Conservation (phyloP, 1,284 basidiomycete species). For the Rhodotorula sp. region DNA sequence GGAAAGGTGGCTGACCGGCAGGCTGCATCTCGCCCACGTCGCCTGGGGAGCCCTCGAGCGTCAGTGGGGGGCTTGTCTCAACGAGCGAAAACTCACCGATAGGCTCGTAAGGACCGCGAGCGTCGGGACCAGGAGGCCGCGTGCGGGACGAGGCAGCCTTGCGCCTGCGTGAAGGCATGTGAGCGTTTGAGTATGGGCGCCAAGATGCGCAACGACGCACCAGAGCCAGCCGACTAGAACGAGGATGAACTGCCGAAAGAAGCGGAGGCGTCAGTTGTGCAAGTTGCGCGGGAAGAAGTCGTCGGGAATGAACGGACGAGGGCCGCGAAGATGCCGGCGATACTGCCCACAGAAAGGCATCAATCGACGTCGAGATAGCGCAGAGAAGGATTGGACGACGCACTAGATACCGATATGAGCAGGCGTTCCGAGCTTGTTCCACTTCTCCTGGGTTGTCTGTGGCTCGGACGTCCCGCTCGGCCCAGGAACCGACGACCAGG, state of each 20-base stretch:
- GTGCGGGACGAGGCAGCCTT: conserved; percentile 4
- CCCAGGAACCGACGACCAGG: too few species aligned
- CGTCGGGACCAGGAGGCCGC: neutral
- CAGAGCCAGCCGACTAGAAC: conserved; percentile 27
- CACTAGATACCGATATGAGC: conserved; percentile 20
- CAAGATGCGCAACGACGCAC: neutral
- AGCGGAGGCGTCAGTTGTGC: neutral
- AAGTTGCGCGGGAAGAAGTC: too few species aligned
- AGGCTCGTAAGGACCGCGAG: neutral
- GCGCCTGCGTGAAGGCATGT: conserved; percentile 1
- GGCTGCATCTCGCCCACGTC: conserved; percentile 7
- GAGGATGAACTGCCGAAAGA: conserved; percentile 12
- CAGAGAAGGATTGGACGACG: neutral
- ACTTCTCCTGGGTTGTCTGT: conserved; percentile 5
- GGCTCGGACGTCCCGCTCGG: neutral
- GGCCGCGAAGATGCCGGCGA: neutral
- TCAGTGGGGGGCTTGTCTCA: fast-evolving
- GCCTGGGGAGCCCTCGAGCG: neutral
- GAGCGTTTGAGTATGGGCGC: too few species aligned
- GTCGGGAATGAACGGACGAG: conserved; percentile 7
- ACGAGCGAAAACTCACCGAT: neutral
- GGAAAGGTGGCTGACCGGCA: neutral
- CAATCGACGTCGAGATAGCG: neutral
- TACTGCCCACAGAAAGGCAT: neutral
- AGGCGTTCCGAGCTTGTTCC: conserved; percentile 12